Conservation (phyloP, 2,329 filamentous ascomycete species). For the Colletotrichum spaethianum region DNA sequence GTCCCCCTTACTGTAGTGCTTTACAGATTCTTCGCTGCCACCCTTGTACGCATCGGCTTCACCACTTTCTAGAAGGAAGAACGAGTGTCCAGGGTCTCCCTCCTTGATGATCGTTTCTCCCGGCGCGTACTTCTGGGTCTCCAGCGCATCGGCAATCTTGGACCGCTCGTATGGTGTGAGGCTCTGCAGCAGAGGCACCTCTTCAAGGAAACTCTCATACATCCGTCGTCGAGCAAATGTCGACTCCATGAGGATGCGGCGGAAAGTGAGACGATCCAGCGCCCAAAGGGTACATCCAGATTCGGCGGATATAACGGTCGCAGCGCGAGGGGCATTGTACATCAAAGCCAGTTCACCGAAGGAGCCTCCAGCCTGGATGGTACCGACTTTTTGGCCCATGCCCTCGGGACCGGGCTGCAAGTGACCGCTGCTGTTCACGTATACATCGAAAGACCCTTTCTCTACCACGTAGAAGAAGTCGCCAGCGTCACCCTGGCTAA, state of each 20-base stretch:
- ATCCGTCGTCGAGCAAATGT: constrained; percentile 96
- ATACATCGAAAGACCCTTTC: constrained; percentile 89
- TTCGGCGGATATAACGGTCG: constrained; percentile 90
- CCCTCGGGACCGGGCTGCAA: constrained; percentile 86
- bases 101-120: constrained; percentile 90
- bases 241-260: constrained; percentile 97
- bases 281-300: constrained; percentile 89
- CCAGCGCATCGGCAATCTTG: constrained; percentile 97
- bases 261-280: constrained; percentile 95
- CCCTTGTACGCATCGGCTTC: constrained; percentile 89
- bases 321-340: constrained; percentile 98
- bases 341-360: constrained; percentile 98
- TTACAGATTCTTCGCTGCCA: constrained; percentile 79
- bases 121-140: constrained; percentile 87
- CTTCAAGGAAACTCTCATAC: constrained; percentile 97
- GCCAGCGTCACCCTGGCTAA: constrained; percentile 93
- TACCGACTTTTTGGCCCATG: constrained; percentile 85
- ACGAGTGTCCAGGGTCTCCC: constrained; percentile 91
- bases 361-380: constrained; percentile 88
- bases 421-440: constrained; percentile 84
- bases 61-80: constrained; percentile 91
- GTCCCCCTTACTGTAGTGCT: constrained; percentile 89
- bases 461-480: constrained; percentile 99
- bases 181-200: constrained; percentile 86
- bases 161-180: constrained; percentile 94